Base-by-base conservation (phyloP, 2,329 filamentous ascomycete genomes). In the Cercospora sesami region DNA sequence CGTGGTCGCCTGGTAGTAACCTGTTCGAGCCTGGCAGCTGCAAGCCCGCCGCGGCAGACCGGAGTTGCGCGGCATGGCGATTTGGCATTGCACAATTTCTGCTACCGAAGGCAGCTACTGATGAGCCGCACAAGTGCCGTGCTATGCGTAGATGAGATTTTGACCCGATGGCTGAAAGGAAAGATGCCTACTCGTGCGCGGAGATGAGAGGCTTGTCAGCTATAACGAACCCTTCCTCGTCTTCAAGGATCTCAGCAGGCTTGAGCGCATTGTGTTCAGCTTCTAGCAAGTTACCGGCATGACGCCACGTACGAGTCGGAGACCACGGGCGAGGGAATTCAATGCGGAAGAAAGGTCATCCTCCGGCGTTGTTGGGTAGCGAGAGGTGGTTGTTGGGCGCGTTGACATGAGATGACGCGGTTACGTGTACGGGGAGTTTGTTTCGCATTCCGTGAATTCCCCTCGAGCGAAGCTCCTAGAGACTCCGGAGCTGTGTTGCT, bases 301-400 rank as follows among this genome's bases (percentile, higher is more conserved):
- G 26, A 59, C 55, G 55, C 55, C 55, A 59, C 55, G 55, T 23
- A 59, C 55, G 55, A 59, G 55, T 59, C 55, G 55, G 55, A 59
- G n/a, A 23, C 55, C 55, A 59, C 30, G 18, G 55, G 55, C 9
- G 55, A 36, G 12, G 55, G 16, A 16, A 4, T 12, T 23, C 4
- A 26, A 28, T 53, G 21, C 36, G 36, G 36, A 42, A 42, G 36
- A 42, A 42, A 30, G 14, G 48, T 28, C 48, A 28, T 55, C 16
- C 12, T 55, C 23, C 14, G 21, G 48, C 23, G 5, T 28, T 55
- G 36, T 42, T 42, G 48, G 23, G 48, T 28, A 55, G 48, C 48
- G 48, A 18, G 8, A 48, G n/a, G 6, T 28, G 26, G 48, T 28
- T 55, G 48, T 55, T 55, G 48, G 48, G 48, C 48, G 48, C 48